Conservation (phyloP, 257 asterid species). For the Jasminum sambac region DNA sequence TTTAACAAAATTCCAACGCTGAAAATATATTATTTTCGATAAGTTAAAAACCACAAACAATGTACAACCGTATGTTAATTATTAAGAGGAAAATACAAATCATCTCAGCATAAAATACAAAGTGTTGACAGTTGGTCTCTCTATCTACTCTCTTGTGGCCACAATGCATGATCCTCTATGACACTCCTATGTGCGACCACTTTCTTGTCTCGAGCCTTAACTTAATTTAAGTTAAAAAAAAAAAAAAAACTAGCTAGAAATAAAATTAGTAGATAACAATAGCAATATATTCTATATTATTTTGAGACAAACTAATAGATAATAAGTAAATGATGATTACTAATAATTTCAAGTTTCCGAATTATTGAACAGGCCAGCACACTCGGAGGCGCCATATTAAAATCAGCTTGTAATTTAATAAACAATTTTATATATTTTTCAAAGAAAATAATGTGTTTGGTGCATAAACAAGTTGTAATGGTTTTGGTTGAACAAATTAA, state of each 20-base stretch:
- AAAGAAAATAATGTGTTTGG: slow-evolving; percentile 22
- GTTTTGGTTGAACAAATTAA: slow-evolving; percentile 13
- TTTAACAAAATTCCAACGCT: too few species aligned
- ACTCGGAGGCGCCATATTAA: slow-evolving; percentile 26
- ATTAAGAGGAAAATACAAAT: too few species aligned
- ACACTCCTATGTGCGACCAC: not conserved
- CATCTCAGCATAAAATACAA: not conserved
- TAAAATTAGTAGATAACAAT: not conserved
- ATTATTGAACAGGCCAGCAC: slow-evolving; percentile 33
- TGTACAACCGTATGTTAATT: too few species aligned
- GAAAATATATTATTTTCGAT: too few species aligned
- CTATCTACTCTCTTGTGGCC: not conserved
- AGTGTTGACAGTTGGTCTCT: not conserved
- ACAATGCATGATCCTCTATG: not conserved
- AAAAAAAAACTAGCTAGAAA: not conserved
- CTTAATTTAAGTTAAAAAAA: not conserved
- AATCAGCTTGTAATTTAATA: slow-evolving; percentile 20
- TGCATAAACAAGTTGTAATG: slow-evolving; percentile 34
- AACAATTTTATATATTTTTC: not conserved
- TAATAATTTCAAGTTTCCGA: slow-evolving; percentile 1
- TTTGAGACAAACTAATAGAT: not conserved
- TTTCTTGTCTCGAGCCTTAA: not conserved
- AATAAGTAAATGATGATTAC: not conserved
- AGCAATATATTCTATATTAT: not conserved
- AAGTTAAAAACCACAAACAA: too few species aligned